Evolutionary conservation across 177 flowering plant species (phyloP), one percentile per base, ranked within the genome.

Genomic region (Tripterygium wilfordii): DNA sequence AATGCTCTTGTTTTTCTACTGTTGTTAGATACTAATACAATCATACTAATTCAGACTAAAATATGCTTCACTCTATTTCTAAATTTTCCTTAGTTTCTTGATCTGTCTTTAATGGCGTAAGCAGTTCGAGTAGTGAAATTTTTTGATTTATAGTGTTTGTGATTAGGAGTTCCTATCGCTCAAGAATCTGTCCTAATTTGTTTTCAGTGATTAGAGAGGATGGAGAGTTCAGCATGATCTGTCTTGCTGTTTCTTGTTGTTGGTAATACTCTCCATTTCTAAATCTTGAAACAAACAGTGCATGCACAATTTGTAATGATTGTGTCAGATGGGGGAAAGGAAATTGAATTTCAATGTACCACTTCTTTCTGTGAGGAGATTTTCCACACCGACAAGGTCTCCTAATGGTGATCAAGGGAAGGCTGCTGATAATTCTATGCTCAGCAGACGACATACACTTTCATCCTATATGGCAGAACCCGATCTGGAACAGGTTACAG

Each of bases 311-410:
- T 10, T 17, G 29, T 10, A 5, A 37, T 18, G 19, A 26, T 19
- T 30, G 24, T 23, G 27, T 10, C 16, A 4, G n/a, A 80, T 75
- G 83, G 79, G 61, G 61, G 68, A 64, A 31, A 69, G 62, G 42
- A 67, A 76, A 42, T 42, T 81, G 45, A 60, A 81, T 62, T 62
- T 81, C 16, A 64, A 60, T 39, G 76, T 66, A 8, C 88, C 83
- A 3, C 71, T 81, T 36, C 36, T 75, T 23, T 81, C 88, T 12
- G 84, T 70, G 51, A 71, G 88, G 58, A 57, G 79, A 48, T 39
- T 38, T 52, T 52, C 77, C 9, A 51, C 67, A 8, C 54, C 57
- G 20, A 10, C 51, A 23, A 26, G 14, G 3, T 42, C 54, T 41
- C 27, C 55, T 15, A 52, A 53, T 26, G 40, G 48, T 38, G 53